Evolutionary conservation across 2,329 filamentous ascomycete species (phyloP).

Genomic region (Thelonectria rubi): DNA sequence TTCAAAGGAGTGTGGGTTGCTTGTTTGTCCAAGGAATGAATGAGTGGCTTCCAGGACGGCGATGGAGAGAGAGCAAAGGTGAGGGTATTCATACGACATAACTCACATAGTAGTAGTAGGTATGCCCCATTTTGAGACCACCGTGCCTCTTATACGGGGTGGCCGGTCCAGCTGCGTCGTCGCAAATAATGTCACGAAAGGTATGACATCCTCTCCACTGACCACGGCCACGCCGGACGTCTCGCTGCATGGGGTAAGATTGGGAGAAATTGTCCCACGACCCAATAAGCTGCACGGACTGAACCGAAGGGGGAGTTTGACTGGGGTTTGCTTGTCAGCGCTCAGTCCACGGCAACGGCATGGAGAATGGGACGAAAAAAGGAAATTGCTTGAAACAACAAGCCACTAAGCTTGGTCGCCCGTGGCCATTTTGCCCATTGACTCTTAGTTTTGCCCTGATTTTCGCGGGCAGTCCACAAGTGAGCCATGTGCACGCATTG

Average conservation of each 20-base stretch:
- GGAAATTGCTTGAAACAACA: conserved; percentile 40
- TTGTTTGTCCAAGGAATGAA: conserved; percentile 4
- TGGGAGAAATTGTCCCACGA: conserved; percentile 95
- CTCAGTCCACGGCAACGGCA: conserved; percentile 31
- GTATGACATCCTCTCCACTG: conserved; percentile 90
- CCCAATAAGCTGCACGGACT: conserved; percentile 82
- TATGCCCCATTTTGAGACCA: conserved; percentile 89
- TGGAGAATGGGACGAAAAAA: conserved; percentile 36
- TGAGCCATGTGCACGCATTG: not conserved
- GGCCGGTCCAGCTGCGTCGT: conserved; percentile 63
- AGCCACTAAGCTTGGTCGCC: conserved; percentile 37
- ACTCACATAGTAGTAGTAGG: conserved; percentile 91
- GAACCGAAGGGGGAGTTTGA: conserved; percentile 67
- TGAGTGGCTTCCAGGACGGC: conserved; percentile 6
- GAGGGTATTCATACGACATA: conserved; percentile 51
- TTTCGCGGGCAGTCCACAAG: conserved; percentile 20
- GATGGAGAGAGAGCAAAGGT: conserved; percentile 11
- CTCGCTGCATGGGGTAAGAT: conserved; percentile 82
- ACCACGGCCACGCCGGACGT: conserved; percentile 75
- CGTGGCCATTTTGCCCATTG: conserved; percentile 16
- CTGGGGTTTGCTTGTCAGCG: conserved; percentile 52
- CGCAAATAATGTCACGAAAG: conserved; percentile 86
- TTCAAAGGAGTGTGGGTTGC: conserved; percentile 12
- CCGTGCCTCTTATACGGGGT: conserved; percentile 66
- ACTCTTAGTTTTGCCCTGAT: conserved; percentile 22